phyloP scores from a whole-genome alignment of 148 eudicot genomes.

The Persicaria tinctoria region DNA sequence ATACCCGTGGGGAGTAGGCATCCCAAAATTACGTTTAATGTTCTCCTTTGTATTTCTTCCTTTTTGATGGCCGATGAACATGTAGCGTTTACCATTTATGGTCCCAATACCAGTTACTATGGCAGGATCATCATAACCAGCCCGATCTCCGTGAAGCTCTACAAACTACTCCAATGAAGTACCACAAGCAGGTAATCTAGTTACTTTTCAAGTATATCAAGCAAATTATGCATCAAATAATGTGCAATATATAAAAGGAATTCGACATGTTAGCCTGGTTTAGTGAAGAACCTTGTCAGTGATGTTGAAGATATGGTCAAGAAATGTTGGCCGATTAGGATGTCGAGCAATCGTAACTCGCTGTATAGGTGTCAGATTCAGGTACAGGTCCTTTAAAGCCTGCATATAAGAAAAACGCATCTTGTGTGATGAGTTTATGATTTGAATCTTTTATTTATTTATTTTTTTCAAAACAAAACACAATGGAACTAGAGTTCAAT shows the following conservation, averaged over 20 bases:
- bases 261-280: constrained; percentile 3
- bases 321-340: constrained; percentile 91
- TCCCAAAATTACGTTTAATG: constrained; percentile 75
- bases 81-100: constrained; percentile 67
- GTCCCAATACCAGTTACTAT: constrained; percentile 80
- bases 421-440: constrained; percentile 9
- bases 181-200: neutral
- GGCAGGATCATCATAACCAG: constrained; percentile 92
- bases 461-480: neutral
- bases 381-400: constrained; percentile 73
- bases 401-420: constrained; percentile 26
- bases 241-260: neutral
- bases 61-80: constrained; percentile 88
- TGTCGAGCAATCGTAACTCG: constrained; percentile 91
- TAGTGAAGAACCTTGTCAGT: constrained; percentile 63
- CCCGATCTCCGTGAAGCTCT: constrained; percentile 91
- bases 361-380: constrained; percentile 77
- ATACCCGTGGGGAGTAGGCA: constrained; percentile 97
- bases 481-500: neutral
- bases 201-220: neutral
- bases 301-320: constrained; percentile 77
- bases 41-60: constrained; percentile 88
- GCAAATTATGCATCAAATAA: neutral
- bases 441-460: no score
- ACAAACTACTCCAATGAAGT: constrained; percentile 48